Conservation (phyloP, 345 rosid species). For the Gynandropsis gynandra region DNA sequence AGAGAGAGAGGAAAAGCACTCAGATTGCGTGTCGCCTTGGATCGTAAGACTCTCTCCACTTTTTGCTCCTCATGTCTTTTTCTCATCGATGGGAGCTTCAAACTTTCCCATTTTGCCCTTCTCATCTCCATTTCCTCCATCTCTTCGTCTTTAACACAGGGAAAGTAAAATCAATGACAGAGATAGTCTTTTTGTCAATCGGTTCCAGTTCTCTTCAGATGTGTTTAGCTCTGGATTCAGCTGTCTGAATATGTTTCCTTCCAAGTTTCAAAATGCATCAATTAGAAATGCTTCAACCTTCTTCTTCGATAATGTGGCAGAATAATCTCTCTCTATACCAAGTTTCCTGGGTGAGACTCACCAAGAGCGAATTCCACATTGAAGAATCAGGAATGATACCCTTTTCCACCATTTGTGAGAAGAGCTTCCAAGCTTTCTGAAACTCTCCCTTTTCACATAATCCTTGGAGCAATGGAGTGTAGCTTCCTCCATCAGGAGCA, state of each 20-base stretch:
- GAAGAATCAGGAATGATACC: conserved; percentile 44
- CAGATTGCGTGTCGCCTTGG: conserved; percentile 21
- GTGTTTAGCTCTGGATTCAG: neutral
- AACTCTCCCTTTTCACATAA: conserved; percentile 40
- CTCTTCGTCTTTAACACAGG: neutral
- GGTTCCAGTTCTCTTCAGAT: neutral
- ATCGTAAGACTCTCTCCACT: conserved; percentile 32
- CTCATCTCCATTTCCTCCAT: neutral
- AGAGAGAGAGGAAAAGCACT: conserved; percentile 24
- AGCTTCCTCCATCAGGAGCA: conserved; percentile 38
- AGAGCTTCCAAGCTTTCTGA: conserved; percentile 33
- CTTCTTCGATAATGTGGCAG: conserved; percentile 16
- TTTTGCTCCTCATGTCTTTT: conserved; percentile 27
- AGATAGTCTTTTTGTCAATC: neutral
- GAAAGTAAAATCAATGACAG: neutral
- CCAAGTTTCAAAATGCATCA: neutral
- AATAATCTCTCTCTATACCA: conserved; percentile 24
- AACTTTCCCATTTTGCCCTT: conserved; percentile 28
- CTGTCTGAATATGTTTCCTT: neutral
- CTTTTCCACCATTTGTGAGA: conserved; percentile 52
- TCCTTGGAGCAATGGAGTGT: conserved; percentile 35
- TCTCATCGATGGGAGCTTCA: conserved; percentile 15
- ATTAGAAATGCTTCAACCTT: too few species aligned
- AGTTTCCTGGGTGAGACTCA: conserved; percentile 36
- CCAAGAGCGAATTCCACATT: conserved; percentile 51